Evolutionary conservation across 345 rosid genomes (phyloP), one percentile per base, ranked within the genome.

Genomic region (Eucalyptus tenuipes): DNA sequence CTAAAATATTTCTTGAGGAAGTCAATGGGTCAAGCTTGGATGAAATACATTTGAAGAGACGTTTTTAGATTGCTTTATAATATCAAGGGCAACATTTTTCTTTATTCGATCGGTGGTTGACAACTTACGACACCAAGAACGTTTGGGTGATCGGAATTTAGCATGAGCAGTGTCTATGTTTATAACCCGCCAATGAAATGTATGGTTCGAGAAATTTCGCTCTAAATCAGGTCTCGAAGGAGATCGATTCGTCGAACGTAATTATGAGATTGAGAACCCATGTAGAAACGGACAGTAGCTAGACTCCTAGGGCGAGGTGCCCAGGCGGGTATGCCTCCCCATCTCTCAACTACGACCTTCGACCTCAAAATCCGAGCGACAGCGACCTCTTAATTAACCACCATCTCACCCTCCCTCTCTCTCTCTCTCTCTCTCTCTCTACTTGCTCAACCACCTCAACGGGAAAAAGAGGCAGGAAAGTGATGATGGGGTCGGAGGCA

Each of bases 321-420:
- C 71, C 47, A 66, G 92, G 90, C 86, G 95, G 91, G 90, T 92
- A 90, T 86, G 92, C 45, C 92, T 92, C 88, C 47, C 88, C 92
- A 95, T 94, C 96, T 88, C 84, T 40, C 84, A 94, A 94, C 90
- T 90, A 81, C 89, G 97, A 94, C 97, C 88, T 86, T 89, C 93
- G 93, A 95, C 95, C 97, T 94, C 93, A 94, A 92, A 90, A 94
- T 93, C 97, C 90, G 64, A 84, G 13, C 66, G 96, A 94, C 92
- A 94, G 88, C 5, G 89, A 93, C 95, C 91, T 89, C 90, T 87
- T 49, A 91, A 40, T 40, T 10, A 92, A 93, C 93, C 90, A 93
- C 93, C 92, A 88, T 89, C 90, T 75, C 87, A 82, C 79, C 59
- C 85, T 48, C 64, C 85, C 44, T 10, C 27, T 86, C 48, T 71